Base-by-base conservation (phyloP, 2,329 filamentous ascomycete species). In the Pseudocercospora fijiensis region DNA sequence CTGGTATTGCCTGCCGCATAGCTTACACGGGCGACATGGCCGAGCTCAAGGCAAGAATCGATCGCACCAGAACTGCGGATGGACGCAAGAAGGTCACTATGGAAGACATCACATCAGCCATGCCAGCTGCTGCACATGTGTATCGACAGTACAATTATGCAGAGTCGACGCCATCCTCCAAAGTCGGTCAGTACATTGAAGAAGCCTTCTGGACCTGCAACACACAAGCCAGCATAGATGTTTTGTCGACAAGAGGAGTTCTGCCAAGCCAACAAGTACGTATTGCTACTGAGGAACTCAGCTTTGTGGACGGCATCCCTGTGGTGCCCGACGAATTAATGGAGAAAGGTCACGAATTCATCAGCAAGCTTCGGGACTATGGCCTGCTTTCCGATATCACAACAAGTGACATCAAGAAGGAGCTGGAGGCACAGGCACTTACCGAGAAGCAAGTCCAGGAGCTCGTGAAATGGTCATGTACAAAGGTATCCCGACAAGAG, bases 131-230 rank as follows among this genome's bases (percentile, higher is more conserved):
- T 13, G 80, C 92, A 18, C 93, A 97, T 74, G 88, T 90, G 2
- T 84, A 95, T 65, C 90, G 91, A 69, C 94, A 95, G 18, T 99
- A 95, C 75, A 91, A 90, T 0, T 96, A 95, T 70, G 85, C 84
- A 41, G 91, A 96, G 73, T 97, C 95, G 1, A 98, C 96, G 0
- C 95, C 95, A 1, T 96, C 90, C 66, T 85, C 85, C 0, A 85
- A 90, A 65, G 90, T 98, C 20, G 91, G 92, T 0, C 87, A 92
- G 73, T 89, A 91, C 65, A 91, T 99, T 59, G 93, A 97, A 73
- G 91, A 97, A 77, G 91, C 92, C 0, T 99, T 99, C 75, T 99
- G 95, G 95, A 96, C 88, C 37, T 93, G 91, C 67, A 95, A 90
- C 73, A 89, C 87, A 74, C 89, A 89, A 67, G 87, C 91, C 2